A percentile compares a stretch with the other conserved stretches of the same genome.
phyloP scores from a whole-genome alignment of 352 stramenopile genomes.

The Aphanomyces cochlioides region DNA sequence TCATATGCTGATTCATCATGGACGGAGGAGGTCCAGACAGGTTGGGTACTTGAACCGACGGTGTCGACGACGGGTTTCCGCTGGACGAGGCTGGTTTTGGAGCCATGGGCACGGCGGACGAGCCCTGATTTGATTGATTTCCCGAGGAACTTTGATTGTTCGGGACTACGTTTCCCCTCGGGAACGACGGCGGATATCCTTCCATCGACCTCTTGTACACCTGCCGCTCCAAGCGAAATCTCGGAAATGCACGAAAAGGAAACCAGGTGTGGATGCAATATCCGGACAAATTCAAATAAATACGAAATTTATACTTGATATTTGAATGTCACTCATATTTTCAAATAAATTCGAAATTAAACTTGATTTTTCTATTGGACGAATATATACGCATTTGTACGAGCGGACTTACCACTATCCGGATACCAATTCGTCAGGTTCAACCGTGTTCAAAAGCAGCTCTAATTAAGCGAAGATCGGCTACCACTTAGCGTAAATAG shows the following conservation, averaged over 20 bases:
- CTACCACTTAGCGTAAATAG: too few species aligned
- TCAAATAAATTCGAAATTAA: too few species aligned
- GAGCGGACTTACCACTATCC: too few species aligned
- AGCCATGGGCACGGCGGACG: slow-evolving; percentile 9
- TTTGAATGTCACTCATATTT: too few species aligned
- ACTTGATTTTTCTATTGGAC: too few species aligned
- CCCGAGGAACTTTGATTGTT: not conserved
- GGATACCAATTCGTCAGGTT: too few species aligned
- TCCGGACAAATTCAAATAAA: not conserved
- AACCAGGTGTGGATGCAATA: not conserved
- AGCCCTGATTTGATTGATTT: slow-evolving; percentile 3
- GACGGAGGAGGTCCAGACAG: not conserved
- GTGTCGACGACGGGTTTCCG: not conserved
- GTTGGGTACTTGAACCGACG: slow-evolving; percentile 4
- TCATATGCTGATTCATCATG: slow-evolving; percentile 22
- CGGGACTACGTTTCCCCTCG: slow-evolving; percentile 14
- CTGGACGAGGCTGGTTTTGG: slow-evolving; percentile 1
- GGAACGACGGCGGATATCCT: slow-evolving; percentile 30
- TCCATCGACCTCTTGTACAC: slow-evolving; percentile 13
- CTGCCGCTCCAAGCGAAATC: not conserved
- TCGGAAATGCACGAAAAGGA: not conserved
- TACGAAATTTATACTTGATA: too few species aligned
- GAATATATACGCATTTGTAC: too few species aligned
- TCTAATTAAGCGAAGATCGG: too few species aligned
- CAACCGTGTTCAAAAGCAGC: too few species aligned